phyloP scores from a whole-genome alignment of 139 green algal species.

The Microglena sp. region DNA sequence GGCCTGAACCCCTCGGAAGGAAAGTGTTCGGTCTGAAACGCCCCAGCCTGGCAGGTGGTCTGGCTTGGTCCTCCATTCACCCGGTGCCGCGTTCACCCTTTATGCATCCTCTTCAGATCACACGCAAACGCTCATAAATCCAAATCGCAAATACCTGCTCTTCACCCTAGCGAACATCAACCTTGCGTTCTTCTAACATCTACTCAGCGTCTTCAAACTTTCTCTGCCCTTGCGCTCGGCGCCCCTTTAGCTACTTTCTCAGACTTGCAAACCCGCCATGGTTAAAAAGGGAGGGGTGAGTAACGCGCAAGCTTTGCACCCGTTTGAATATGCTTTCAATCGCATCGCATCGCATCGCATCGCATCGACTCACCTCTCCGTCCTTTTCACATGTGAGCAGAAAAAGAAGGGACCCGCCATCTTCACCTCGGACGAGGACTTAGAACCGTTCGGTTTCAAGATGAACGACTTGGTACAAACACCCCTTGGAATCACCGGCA shows the following conservation, averaged over 20 bases:
- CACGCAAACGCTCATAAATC: no score
- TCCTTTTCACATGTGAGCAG: no score
- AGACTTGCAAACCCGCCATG: background rate
- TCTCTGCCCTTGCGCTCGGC: background rate
- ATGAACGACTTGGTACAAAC: slow-evolving; percentile 38
- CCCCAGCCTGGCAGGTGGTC: no score
- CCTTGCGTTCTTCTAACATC: no score
- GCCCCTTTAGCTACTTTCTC: background rate
- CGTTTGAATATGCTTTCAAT: background rate
- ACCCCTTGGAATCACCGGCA: slow-evolving; percentile 35
- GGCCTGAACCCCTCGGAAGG: background rate
- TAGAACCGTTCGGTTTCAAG: slow-evolving; percentile 37
- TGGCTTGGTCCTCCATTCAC: no score
- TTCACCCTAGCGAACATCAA: no score
- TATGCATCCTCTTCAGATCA: no score
- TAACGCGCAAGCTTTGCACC: background rate
- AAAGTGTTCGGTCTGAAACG: background rate
- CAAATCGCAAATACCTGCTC: no score
- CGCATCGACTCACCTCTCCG: no score
- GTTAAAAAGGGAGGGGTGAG: slow-evolving; percentile 7
- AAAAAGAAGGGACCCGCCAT: slow-evolving; percentile 33
- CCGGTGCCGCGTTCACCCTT: no score
- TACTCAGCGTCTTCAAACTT: no score
- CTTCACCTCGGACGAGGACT: slow-evolving; percentile 18
- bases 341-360: no score